Base-by-base conservation (phyloP, 345 rosid genomes). In the Carallia pectinifolia region DNA sequence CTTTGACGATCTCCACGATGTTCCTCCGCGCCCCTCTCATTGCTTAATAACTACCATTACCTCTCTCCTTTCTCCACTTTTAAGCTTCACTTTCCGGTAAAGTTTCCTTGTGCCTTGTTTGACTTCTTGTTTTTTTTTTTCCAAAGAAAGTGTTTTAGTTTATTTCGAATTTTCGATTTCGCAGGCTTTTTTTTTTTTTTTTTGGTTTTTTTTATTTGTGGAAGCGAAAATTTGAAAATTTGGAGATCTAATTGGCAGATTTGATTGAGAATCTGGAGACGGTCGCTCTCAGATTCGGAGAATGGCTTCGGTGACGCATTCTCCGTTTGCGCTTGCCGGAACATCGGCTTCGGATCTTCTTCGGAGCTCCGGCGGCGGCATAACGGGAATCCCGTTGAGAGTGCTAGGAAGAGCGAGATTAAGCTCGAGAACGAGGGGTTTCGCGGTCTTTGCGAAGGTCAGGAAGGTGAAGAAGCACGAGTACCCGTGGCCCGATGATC, bases 401-500 rank as follows among this genome's bases (percentile, higher is more conserved):
- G 72, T 78, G 37, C 69, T 87, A 4, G 92, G 91, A 15, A 80
- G 86, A 67, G 71, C 86, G 16, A 74, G 74, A 53, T 76, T 86
- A 23, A 29, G 76, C 61, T 52, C 65, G 17, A 56, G 65, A 19
- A 82, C 76, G 53, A 82, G 74, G 72, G 82, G 68, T 56, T 73
- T 77, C 0, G 33, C 75, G 7, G 85, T 90, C 19, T 64, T 76
- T 37, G 87, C 93, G 13, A 83, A 86, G 85, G 74, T 85, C 64
- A 86, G 90, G 85, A 95, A 89, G 82, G 85, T 79, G 64, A 92
- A 87, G 92, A 94, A 90, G 85, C 86, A 88, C 30, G 97, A 91
- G 50, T 85, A 89, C 73, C 97, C 99, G 0, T 95, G 99, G 99
- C 96, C 99, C 0, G 84, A 81, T 0, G 84, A 92, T 85, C 89